These are phyloP conservation scores for Kentomonas sorsogonicus DNA, from an alignment of 208 protist genomes.

Conservation along the genomic window DNA sequence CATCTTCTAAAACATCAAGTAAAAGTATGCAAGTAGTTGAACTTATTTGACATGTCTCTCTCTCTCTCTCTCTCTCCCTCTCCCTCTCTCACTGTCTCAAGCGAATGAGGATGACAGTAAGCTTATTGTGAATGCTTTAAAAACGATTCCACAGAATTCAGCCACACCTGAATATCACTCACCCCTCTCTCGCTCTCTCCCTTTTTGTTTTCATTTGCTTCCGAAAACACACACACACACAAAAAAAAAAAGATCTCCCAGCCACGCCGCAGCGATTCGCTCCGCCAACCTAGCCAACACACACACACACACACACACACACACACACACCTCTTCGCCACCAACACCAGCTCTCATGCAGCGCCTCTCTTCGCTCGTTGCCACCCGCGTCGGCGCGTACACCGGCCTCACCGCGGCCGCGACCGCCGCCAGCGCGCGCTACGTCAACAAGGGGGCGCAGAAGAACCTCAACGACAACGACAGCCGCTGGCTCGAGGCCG, in stretches of 20 bases:
- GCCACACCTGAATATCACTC: no score
- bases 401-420: neutral
- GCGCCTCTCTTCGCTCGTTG: constrained; percentile 15
- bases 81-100: constrained; percentile 3
- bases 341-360: constrained; percentile 28
- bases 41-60: neutral
- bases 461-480: constrained; percentile 57
- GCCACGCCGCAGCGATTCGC: constrained; percentile 14
- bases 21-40: neutral
- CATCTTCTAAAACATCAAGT: constrained; percentile 1
- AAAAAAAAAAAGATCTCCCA: constrained; percentile 6
- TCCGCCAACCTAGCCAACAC: constrained; percentile 6
- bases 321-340: neutral
- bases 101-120: neutral
- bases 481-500: constrained; percentile 82
- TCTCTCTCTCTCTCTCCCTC: neutral
- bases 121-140: neutral
- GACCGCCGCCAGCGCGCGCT: constrained; percentile 6
- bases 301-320: neutral
- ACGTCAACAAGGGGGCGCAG: constrained; percentile 38
- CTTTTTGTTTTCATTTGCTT: constrained; percentile 5
- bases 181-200: neutral
- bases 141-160: neutral
- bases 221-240: neutral
- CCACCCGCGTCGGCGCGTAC: neutral